phyloP scores from a whole-genome alignment of 495 filamentous ascomycete genomes.

The Polyplosphaeria fusca region DNA sequence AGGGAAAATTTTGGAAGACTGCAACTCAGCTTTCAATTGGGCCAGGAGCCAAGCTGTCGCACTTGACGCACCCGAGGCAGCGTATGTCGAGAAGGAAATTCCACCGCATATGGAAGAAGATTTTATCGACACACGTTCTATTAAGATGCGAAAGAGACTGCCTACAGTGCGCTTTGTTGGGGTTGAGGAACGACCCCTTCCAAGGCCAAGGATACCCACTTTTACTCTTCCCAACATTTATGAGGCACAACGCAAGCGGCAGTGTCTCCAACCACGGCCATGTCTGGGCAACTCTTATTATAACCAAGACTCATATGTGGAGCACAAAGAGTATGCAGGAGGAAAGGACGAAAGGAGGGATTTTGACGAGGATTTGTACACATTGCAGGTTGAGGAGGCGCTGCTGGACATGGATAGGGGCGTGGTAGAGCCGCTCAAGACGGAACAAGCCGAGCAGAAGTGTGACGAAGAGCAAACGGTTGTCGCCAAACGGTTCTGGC shows the following conservation, averaged over 20 bases:
- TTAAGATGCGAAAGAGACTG: slow-evolving; percentile 1
- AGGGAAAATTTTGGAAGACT: slow-evolving; percentile 13
- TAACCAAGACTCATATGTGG: slow-evolving; percentile 5
- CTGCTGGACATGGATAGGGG: too few relatives aligned
- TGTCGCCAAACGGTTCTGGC: slow-evolving; percentile 35
- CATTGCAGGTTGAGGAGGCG: neutral
- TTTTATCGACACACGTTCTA: too few relatives aligned
- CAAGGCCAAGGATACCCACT: slow-evolving; percentile 3
- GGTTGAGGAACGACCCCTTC: neutral
- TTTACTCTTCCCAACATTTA: slow-evolving; percentile 14
- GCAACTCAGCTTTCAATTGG: slow-evolving; percentile 12
- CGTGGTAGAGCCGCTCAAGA: too few relatives aligned
- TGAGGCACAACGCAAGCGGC: slow-evolving; percentile 22
- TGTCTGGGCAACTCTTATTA: too few relatives aligned
- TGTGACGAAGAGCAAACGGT: neutral
- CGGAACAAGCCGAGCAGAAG: too few relatives aligned
- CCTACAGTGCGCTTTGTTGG: slow-evolving; percentile 19
- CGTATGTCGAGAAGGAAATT: too few relatives aligned
- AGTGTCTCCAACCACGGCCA: too few relatives aligned
- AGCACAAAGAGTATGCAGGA: neutral
- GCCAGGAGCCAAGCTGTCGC: neutral
- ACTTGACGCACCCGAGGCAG: too few relatives aligned
- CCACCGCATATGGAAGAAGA: too few relatives aligned
- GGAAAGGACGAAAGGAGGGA: slow-evolving; percentile 7
- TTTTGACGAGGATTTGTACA: slow-evolving; percentile 4